Evolutionary conservation across 495 filamentous ascomycete species (phyloP).

Genomic region (Pyrenopolyporus hunteri): DNA sequence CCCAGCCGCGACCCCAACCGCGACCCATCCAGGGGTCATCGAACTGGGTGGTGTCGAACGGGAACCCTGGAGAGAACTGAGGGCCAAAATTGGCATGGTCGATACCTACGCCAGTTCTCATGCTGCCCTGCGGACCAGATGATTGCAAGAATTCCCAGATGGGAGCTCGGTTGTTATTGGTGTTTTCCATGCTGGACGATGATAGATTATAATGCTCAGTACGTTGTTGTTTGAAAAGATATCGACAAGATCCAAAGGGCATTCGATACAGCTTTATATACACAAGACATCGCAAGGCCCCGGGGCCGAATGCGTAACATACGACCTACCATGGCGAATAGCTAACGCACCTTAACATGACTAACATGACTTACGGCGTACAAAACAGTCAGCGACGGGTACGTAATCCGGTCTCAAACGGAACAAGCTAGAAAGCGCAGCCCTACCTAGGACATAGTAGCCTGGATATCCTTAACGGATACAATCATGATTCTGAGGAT

Average conservation of each 20-base stretch:
- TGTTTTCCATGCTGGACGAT: conserved; percentile 30
- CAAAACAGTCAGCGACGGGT: conserved; percentile 13
- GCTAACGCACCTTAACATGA: conserved; percentile 17
- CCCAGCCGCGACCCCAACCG: conserved; percentile 23
- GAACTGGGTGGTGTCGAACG: conserved; percentile 31
- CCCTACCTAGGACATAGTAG: too few relatives aligned
- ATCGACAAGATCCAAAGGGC: neutral
- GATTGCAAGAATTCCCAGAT: conserved; percentile 44
- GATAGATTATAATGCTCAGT: neutral
- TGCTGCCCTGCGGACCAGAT: conserved; percentile 19
- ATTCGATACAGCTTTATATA: conserved; percentile 22
- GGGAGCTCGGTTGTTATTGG: conserved; percentile 26
- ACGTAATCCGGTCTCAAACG: conserved; percentile 30
- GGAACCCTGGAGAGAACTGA: conserved; percentile 34
- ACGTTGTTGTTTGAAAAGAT: conserved; percentile 11
- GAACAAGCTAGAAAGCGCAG: conserved; percentile 31
- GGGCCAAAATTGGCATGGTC: conserved; percentile 36
- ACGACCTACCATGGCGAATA: conserved; percentile 25
- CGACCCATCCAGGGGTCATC: conserved; percentile 32
- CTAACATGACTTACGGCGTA: conserved; percentile 21
- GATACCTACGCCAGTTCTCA: conserved; percentile 39
- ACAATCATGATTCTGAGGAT: conserved; percentile 13
- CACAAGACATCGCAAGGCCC: conserved; percentile 15
- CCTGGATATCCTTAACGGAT: neutral
- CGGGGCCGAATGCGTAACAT: conserved; percentile 17